A percentile compares a stretch with the other conserved stretches of the same genome.
Evolutionary conservation across 2,329 filamentous ascomycete species (phyloP).

Genomic region (Esteya vermicola): DNA sequence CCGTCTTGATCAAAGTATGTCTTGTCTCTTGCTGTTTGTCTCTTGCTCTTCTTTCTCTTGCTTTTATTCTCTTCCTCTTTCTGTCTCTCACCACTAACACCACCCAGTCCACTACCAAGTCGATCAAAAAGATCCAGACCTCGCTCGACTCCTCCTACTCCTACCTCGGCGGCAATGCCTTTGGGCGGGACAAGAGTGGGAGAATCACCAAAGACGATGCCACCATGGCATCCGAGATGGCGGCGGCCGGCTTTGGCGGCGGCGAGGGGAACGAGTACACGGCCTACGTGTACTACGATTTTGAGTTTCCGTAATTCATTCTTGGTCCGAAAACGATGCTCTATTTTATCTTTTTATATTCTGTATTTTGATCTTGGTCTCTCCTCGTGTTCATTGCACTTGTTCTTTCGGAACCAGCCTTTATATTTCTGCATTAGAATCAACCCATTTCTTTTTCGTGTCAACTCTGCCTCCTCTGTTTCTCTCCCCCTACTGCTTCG

Average conservation of each 20-base stretch:
- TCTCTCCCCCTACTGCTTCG: background rate
- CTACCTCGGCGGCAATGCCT: constrained; percentile 87
- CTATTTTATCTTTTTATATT: background rate
- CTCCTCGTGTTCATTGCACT: background rate
- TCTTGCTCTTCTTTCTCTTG: no score
- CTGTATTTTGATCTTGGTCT: background rate
- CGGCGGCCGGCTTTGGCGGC: constrained; percentile 52
- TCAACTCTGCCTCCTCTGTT: no score
- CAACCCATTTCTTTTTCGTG: background rate
- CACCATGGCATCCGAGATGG: constrained; percentile 66
- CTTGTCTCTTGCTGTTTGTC: no score
- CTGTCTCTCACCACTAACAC: no score
- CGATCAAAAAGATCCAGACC: constrained; percentile 63
- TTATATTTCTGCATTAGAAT: no score
- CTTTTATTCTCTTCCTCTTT: no score
- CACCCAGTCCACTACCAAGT: constrained; percentile 64
- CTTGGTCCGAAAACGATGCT: no score
- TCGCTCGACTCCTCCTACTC: constrained; percentile 74
- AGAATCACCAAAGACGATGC: constrained; percentile 83
- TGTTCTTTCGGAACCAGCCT: no score
- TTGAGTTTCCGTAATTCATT: constrained; percentile 60
- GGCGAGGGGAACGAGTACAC: constrained; percentile 76
- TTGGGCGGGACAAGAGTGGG: constrained; percentile 86
- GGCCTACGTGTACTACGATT: constrained; percentile 93
- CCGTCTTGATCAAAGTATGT: constrained; percentile 68